phyloP scores from a whole-genome alignment of 139 green algal genomes.

The Desmodesmus armatus region DNA sequence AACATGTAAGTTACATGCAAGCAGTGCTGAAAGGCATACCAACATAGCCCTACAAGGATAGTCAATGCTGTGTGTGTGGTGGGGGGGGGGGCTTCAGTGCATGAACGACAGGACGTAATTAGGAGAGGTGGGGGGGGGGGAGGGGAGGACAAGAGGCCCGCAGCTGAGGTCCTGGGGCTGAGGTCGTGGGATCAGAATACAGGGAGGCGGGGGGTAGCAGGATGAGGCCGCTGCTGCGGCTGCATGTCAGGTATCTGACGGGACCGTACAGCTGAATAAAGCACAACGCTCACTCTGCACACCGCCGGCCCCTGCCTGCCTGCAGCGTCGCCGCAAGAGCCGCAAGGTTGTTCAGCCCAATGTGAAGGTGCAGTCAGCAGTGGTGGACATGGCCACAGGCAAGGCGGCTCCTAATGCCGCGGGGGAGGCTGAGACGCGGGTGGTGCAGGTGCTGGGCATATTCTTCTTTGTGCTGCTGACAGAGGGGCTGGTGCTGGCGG shows the following conservation, averaged over 20 bases:
- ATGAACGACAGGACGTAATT: no score
- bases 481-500: slow-evolving; percentile 55
- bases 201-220: not conserved
- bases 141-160: not conserved
- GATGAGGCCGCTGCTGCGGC: not conserved
- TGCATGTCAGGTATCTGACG: not conserved
- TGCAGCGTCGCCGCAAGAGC: slow-evolving; percentile 35
- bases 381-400: slow-evolving; percentile 58
- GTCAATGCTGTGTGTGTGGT: no score
- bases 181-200: not conserved
- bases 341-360: slow-evolving; percentile 48
- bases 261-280: not conserved
- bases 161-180: not conserved
- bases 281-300: not conserved
- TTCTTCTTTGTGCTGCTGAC: slow-evolving; percentile 54
- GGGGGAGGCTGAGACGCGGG: slow-evolving; percentile 45
- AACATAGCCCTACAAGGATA: no score
- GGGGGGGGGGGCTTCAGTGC: no score
- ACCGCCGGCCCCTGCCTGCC: not conserved
- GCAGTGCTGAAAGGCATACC: not conserved
- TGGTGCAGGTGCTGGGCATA: slow-evolving; percentile 43
- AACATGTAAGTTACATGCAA: not conserved
- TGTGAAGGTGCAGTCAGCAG: slow-evolving; percentile 58
- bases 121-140: no score
- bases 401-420: slow-evolving; percentile 41